Evolutionary conservation across 2,329 filamentous ascomycete genomes (phyloP), one percentile per base, ranked within the genome.

Genomic region (Xylariomycetidae sp.): DNA sequence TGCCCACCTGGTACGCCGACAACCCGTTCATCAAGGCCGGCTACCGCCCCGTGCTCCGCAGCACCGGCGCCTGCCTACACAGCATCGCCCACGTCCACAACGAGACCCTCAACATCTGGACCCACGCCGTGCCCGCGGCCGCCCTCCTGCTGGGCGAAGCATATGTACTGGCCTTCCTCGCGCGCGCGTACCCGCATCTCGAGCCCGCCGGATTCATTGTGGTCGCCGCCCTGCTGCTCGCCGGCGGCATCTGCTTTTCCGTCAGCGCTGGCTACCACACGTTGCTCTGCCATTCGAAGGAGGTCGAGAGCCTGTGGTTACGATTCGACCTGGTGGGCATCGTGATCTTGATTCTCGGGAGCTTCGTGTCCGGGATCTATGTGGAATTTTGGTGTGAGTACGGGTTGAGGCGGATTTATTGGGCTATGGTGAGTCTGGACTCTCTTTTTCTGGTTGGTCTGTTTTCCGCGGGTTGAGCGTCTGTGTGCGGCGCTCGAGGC

Each of bases 291-390:
- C 80, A 85, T 50, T 82, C 77, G 2, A 69, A 70, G 4, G 51
- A 59, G 4, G 74, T 82, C 5, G 71, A 73, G 10, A 66, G 68
- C 25, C 68, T 79, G 43, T 79, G 78, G 22, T 82, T 84, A 49
- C 68, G 79, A 32, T 58, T 84, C 29, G 81, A 85, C 52, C 82
- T 85, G 49, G 65, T 82, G 12, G 81, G 81, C 2, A 85, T 85
- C 42, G 74, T 85, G 13, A 64, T 74, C 16, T 59, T 84, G 40
- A 85, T 83, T 31, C 73, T 76, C 56, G 81, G 80, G 4, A 75
- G 68, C 44, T 82, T 82, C 47, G 63, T 84, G 6, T 78, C 79
- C 3, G 76, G 74, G 28, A 60, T 85, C 24, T 77, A 74, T 54
- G 79, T 79, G 48, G 75, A 68, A 2, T 80, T 80, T 55, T 70